A percentile compares a stretch with the other conserved stretches of the same genome.
Evolutionary conservation across 2,329 filamentous ascomycete species (phyloP).

Genomic region (Scedosporium dehoogii): DNA sequence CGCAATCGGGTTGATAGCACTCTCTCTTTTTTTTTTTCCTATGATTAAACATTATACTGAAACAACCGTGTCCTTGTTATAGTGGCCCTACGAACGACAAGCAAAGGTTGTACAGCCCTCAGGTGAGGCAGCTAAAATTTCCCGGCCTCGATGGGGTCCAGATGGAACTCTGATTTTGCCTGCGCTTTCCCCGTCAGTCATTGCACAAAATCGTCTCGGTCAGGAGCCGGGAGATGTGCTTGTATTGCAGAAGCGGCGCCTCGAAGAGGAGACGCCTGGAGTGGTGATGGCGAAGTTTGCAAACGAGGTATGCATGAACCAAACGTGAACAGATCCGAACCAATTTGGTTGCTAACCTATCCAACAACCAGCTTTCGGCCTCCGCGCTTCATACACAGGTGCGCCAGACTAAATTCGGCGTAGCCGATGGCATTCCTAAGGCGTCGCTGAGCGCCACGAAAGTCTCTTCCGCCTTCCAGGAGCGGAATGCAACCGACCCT

Average conservation of each 20-base stretch:
- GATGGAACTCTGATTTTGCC: slow-evolving; percentile 61
- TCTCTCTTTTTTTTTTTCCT: slow-evolving; percentile 18
- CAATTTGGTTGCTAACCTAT: slow-evolving; percentile 12
- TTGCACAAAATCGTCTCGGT: background rate
- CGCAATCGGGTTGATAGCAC: slow-evolving; percentile 9
- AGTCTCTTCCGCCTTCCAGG: slow-evolving; percentile 29
- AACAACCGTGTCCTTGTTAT: slow-evolving; percentile 28
- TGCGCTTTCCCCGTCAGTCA: slow-evolving; percentile 15
- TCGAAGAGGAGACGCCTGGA: slow-evolving; percentile 55
- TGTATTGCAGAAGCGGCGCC: slow-evolving; percentile 41
- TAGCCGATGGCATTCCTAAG: slow-evolving; percentile 49
- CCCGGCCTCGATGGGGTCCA: slow-evolving; percentile 72
- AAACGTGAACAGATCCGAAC: background rate
- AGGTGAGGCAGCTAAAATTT: slow-evolving; percentile 4
- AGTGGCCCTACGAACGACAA: slow-evolving; percentile 84
- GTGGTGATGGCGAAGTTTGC: slow-evolving; percentile 56
- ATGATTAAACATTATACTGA: slow-evolving; percentile 30
- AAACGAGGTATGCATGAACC: slow-evolving; percentile 31
- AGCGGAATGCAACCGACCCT: slow-evolving; percentile 29
- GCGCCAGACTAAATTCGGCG: slow-evolving; percentile 40
- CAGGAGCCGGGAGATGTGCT: slow-evolving; percentile 37
- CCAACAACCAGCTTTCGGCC: slow-evolving; percentile 37
- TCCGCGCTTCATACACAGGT: slow-evolving; percentile 46
- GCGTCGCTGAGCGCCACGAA: slow-evolving; percentile 33
- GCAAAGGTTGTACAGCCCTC: slow-evolving; percentile 47